Percentiles rank a stretch among this genome's conserved stretches.
Evolutionary conservation across 305 asterid genomes (phyloP).

Genomic region (Fraxinus nigra): DNA sequence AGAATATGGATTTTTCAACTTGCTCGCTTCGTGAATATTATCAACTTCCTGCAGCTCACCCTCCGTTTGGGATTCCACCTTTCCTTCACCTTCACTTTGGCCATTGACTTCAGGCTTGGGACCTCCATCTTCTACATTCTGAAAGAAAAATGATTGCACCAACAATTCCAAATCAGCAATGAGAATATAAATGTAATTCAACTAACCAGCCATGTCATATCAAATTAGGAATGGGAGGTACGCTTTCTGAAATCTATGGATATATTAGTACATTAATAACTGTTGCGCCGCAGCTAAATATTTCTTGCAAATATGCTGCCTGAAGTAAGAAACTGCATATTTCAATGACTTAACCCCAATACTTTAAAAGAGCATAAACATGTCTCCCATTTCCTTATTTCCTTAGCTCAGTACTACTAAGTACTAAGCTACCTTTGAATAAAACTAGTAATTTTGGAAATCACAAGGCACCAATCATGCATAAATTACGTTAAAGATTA

Average conservation of each 20-base stretch:
- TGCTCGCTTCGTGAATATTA: slow-evolving; percentile 40
- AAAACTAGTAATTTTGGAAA: background rate
- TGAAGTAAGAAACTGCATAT: background rate
- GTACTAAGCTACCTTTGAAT: background rate
- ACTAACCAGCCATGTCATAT: background rate
- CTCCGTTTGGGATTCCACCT: slow-evolving; percentile 29
- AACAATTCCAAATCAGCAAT: background rate
- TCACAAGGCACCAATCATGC: background rate
- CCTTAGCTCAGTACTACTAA: background rate
- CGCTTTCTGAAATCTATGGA: background rate
- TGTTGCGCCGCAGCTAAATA: background rate
- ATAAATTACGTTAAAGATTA: background rate
- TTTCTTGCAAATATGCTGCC: background rate
- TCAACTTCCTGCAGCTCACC: slow-evolving; percentile 35
- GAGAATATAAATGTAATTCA: background rate
- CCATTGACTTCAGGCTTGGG: slow-evolving; percentile 1
- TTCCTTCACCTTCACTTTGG: background rate
- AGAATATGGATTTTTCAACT: slow-evolving; percentile 46
- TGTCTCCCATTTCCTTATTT: background rate
- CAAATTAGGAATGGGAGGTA: background rate
- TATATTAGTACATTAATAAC: background rate
- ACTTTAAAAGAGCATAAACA: background rate
- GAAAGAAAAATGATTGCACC: background rate
- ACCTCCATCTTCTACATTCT: slow-evolving; percentile 45
- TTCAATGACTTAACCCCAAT: background rate